Conservation (phyloP, 192 early-diverging fungal genomes). For the Dimargaris cristalligena region DNA sequence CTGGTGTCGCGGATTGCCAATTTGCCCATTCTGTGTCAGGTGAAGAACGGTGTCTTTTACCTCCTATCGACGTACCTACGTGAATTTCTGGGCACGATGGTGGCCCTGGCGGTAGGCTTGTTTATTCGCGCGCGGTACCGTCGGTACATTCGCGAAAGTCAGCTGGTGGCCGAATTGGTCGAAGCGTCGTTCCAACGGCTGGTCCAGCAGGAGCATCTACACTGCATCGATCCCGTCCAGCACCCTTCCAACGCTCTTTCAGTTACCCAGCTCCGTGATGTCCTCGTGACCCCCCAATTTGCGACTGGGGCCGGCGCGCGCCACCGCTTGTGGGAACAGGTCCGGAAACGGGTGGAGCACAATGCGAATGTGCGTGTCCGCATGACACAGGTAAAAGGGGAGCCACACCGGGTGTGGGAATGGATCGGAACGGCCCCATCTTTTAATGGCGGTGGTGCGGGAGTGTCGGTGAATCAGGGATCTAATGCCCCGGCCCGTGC, state of each 20-base stretch:
- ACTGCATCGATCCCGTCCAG: constrained; percentile 33
- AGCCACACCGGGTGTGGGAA: constrained; percentile 45
- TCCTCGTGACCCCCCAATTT: constrained; percentile 23
- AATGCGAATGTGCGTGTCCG: constrained; percentile 40
- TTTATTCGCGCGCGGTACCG: constrained; percentile 20
- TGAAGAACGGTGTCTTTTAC: constrained; percentile 14
- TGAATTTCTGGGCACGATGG: constrained; percentile 10
- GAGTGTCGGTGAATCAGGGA: too few species aligned
- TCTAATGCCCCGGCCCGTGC: too few species aligned
- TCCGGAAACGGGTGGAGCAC: constrained; percentile 31
- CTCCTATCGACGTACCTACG: constrained; percentile 18
- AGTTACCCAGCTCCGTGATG: constrained; percentile 38
- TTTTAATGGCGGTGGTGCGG: not conserved
- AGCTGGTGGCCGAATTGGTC: constrained; percentile 26
- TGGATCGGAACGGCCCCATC: constrained; percentile 31
- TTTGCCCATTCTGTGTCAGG: constrained; percentile 17
- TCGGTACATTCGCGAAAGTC: constrained; percentile 20
- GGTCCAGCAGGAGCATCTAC: constrained; percentile 29
- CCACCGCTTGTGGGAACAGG: constrained; percentile 37
- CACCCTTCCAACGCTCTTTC: constrained; percentile 30
- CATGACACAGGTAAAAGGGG: constrained; percentile 35
- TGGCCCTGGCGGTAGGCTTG: constrained; percentile 12
- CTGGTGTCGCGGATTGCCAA: constrained; percentile 18
- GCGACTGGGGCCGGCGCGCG: constrained; percentile 19
- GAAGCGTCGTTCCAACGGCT: constrained; percentile 24